phyloP scores from a whole-genome alignment of 2,329 filamentous ascomycete species.

The Colletotrichum sp. region DNA sequence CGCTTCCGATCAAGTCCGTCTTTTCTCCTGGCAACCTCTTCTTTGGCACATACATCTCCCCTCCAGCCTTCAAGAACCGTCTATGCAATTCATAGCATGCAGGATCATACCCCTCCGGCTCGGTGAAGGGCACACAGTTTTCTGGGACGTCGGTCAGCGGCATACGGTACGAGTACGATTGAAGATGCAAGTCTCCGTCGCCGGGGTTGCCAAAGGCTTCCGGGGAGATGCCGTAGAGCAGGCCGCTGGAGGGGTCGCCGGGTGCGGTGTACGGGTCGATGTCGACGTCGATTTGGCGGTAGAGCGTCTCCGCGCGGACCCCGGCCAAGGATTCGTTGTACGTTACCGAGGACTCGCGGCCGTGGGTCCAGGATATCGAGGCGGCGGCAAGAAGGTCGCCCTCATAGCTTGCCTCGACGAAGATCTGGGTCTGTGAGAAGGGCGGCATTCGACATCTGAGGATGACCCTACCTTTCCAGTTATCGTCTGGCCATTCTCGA shows the following conservation, averaged over 20 bases:
- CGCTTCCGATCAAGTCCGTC: slow-evolving; percentile 23
- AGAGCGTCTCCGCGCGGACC: slow-evolving; percentile 20
- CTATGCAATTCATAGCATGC: slow-evolving; percentile 21
- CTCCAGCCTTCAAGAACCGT: slow-evolving; percentile 5
- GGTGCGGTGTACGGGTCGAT: slow-evolving; percentile 24
- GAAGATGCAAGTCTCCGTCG: slow-evolving; percentile 23
- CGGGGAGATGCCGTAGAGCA: slow-evolving; percentile 23
- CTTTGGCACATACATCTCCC: slow-evolving; percentile 16
- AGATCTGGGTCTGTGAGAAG: slow-evolving; percentile 13
- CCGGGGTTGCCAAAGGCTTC: slow-evolving; percentile 21
- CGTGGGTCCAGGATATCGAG: slow-evolving; percentile 15
- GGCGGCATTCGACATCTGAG: not conserved
- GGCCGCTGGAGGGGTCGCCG: slow-evolving; percentile 20
- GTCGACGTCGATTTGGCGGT: slow-evolving; percentile 23
- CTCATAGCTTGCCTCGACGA: slow-evolving; percentile 31
- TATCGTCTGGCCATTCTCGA: not conserved
- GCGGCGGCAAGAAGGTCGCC: slow-evolving; percentile 28
- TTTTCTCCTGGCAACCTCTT: slow-evolving; percentile 19
- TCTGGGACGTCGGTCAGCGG: slow-evolving; percentile 18
- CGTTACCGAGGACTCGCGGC: slow-evolving; percentile 16
- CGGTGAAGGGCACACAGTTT: slow-evolving; percentile 17
- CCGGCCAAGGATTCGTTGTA: slow-evolving; percentile 23
- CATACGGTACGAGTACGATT: slow-evolving; percentile 25
- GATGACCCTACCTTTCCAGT: not conserved
- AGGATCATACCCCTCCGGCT: slow-evolving; percentile 26